Evolutionary conservation across 352 stramenopile species (phyloP).

Genomic region (Pythium apleroticum): DNA sequence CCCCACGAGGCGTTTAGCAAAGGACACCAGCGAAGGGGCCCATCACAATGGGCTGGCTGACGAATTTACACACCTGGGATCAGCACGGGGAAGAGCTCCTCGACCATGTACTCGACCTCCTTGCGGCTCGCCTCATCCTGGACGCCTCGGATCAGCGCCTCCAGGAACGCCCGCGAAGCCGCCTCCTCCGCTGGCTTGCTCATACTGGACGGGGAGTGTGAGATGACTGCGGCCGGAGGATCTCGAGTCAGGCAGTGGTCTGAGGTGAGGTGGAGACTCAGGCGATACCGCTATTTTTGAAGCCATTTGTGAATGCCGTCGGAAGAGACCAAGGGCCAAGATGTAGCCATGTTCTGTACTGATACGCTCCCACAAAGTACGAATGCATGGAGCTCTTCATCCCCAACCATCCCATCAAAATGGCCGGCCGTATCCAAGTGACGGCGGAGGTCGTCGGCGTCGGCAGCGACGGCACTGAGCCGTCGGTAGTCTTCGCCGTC

Average conservation of each 20-base stretch:
- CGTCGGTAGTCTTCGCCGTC: constrained; percentile 66
- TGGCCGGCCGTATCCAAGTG: constrained; percentile 34
- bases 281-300: neutral
- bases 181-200: constrained; percentile 34
- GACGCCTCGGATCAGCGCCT: constrained; percentile 38
- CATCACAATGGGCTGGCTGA: too few species aligned
- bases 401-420: neutral
- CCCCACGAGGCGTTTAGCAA: neutral
- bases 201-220: neutral
- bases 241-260: neutral
- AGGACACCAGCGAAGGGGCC: neutral
- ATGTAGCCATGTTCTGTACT: neutral
- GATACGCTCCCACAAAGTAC: constrained; percentile 7
- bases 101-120: constrained; percentile 50
- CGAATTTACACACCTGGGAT: constrained; percentile 50
- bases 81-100: constrained; percentile 57
- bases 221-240: neutral
- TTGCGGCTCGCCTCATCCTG: constrained; percentile 31
- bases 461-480: constrained; percentile 63
- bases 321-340: too few species aligned
- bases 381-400: neutral
- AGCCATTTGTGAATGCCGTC: neutral
- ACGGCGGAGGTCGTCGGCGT: constrained; percentile 60
- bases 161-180: constrained; percentile 41
- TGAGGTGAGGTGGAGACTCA: neutral